Conservation (phyloP, 306 rosid genomes). For the Calophaca sinica region DNA sequence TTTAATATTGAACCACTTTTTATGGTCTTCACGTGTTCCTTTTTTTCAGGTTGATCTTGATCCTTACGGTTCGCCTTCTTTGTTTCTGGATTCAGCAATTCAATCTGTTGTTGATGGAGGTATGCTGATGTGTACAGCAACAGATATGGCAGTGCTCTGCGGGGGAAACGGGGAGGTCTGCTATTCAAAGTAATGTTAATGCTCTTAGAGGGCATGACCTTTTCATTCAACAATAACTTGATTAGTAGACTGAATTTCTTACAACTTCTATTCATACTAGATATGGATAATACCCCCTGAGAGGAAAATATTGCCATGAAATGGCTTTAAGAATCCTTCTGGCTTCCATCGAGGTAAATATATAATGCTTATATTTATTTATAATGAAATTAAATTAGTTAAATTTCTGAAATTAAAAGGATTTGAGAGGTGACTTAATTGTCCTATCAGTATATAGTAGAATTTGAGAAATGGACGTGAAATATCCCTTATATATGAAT, state of each 20-base stretch:
- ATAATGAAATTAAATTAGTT: too few species aligned
- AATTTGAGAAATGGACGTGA: background rate
- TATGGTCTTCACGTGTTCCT: slow-evolving; percentile 1
- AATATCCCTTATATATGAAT: background rate
- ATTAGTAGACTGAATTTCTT: slow-evolving; percentile 35
- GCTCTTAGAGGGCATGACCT: slow-evolving; percentile 32
- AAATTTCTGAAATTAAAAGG: too few species aligned
- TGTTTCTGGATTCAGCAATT: slow-evolving; percentile 91
- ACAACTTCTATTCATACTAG: slow-evolving; percentile 53
- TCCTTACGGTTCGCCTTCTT: slow-evolving; percentile 94
- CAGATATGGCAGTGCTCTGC: slow-evolving; percentile 94
- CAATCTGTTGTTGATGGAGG: slow-evolving; percentile 96
- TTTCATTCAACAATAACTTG: slow-evolving; percentile 30
- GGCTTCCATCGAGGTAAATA: slow-evolving; percentile 76
- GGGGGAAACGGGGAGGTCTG: slow-evolving; percentile 97
- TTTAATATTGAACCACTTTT: slow-evolving; percentile 28
- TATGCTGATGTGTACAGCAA: slow-evolving; percentile 92
- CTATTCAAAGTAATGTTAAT: slow-evolving; percentile 84
- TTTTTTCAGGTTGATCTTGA: slow-evolving; percentile 87
- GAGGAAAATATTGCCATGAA: slow-evolving; percentile 88
- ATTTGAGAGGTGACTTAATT: background rate
- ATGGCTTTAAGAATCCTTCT: slow-evolving; percentile 90
- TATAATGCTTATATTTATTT: background rate
- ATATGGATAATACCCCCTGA: slow-evolving; percentile 83
- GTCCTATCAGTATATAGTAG: background rate